Evolutionary conservation across 1,284 basidiomycete species (phyloP).

Genomic region (Irpex sp.): DNA sequence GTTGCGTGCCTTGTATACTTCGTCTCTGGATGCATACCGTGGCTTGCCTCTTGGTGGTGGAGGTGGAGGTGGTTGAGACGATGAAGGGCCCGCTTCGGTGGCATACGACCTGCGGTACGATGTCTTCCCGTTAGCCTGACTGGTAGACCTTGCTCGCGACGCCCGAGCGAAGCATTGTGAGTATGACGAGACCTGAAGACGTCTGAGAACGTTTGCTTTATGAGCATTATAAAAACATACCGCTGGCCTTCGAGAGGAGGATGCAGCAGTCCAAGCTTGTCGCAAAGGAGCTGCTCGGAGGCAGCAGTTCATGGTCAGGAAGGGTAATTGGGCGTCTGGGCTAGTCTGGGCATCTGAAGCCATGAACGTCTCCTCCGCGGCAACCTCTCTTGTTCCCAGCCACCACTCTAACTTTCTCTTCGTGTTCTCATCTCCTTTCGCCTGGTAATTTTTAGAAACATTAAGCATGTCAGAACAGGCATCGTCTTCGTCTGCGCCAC

Average conservation of each 20-base stretch:
- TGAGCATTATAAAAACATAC: not conserved
- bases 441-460: not conserved
- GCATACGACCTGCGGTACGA: constrained; percentile 2
- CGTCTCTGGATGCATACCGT: constrained; percentile 22
- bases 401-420: not conserved
- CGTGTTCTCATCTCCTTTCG: too few relatives aligned
- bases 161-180: not conserved
- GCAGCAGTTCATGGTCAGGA: constrained; percentile 3
- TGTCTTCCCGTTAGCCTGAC: not conserved
- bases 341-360: not conserved
- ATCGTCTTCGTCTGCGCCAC: constrained; percentile 19
- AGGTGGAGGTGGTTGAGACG: constrained; percentile 8
- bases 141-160: not conserved
- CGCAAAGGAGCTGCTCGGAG: not conserved
- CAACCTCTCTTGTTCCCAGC: not conserved
- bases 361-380: not conserved
- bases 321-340: not conserved
- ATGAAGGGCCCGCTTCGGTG: constrained; percentile 5
- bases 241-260: not conserved
- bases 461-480: constrained; percentile 17
- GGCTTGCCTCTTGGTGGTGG: constrained; percentile 12
- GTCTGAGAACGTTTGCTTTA: not conserved
- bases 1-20: constrained; percentile 48
- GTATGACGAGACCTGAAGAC: not conserved
- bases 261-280: not conserved